A percentile compares a stretch with the other conserved stretches of the same genome.
Evolutionary conservation across 352 stramenopile genomes (phyloP).

Genomic region (Phytophthora vignae): DNA sequence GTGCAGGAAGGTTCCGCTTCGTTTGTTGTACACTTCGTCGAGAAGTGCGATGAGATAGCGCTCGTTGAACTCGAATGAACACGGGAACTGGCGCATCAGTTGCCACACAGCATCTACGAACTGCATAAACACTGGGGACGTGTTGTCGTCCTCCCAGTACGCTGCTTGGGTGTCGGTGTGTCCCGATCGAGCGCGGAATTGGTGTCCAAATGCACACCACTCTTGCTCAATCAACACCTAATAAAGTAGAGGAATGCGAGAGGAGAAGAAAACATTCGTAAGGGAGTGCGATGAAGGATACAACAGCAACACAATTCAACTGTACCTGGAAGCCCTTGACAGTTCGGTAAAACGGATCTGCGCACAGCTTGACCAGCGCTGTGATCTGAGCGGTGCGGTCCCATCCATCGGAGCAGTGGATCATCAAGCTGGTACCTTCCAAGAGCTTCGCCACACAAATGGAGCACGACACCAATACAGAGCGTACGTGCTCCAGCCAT

Average conservation of each 20-base stretch:
- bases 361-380: conserved; percentile 94
- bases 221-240: conserved; percentile 97
- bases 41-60: conserved; percentile 93
- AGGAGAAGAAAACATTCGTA: not conserved
- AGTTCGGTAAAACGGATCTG: conserved; percentile 98
- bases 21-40: conserved; percentile 97
- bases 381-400: conserved; percentile 98
- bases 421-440: conserved; percentile 93
- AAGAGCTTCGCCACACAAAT: conserved; percentile 91
- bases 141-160: conserved; percentile 96
- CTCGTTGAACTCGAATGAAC: conserved; percentile 98
- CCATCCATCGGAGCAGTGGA: conserved; percentile 99
- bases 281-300: not conserved
- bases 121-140: conserved; percentile 99
- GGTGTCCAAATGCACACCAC: conserved; percentile 99
- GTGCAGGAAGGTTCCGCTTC: conserved; percentile 98
- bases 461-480: conserved; percentile 90
- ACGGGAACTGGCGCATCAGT: conserved; percentile 96
- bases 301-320: not conserved
- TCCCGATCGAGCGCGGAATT: conserved; percentile 94
- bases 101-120: conserved; percentile 99
- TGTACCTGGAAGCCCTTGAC: conserved; percentile 93
- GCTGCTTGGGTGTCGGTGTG: conserved; percentile 61
- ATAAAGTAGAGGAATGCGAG: not conserved
- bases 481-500: conserved; percentile 86